phyloP scores from a whole-genome alignment of 805 yeast genomes.

The Hanseniaspora vineae region DNA sequence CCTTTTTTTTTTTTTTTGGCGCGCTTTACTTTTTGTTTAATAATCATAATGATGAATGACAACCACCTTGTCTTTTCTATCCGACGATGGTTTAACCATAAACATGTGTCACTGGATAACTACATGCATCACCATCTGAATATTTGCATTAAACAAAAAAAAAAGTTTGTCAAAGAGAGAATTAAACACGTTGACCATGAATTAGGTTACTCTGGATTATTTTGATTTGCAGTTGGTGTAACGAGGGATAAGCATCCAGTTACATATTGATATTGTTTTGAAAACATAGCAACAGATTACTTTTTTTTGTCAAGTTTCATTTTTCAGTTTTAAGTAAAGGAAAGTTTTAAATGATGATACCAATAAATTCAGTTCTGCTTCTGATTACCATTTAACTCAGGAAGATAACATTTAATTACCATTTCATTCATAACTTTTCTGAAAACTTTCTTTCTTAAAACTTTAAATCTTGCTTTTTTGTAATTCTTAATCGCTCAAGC shows the following conservation, averaged over 20 bases:
- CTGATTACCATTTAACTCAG: slow-evolving; percentile 50
- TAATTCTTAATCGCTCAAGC: no score
- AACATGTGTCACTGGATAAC: slow-evolving; percentile 64
- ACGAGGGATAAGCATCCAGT: no score
- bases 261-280: slow-evolving; percentile 2
- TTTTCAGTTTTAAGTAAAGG: background rate
- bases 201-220: no score
- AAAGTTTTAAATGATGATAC: slow-evolving; percentile 41
- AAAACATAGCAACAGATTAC: slow-evolving; percentile 1
- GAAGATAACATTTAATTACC: slow-evolving; percentile 47
- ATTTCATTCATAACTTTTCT: slow-evolving; percentile 1
- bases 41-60: slow-evolving; percentile 25
- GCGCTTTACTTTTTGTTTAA: slow-evolving; percentile 12
- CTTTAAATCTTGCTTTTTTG: background rate
- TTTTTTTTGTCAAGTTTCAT: no score
- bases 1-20: no score
- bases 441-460: background rate
- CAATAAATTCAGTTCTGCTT: slow-evolving; percentile 85
- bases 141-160: slow-evolving; percentile 4
- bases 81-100: slow-evolving; percentile 27
- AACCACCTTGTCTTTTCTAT: slow-evolving; percentile 24
- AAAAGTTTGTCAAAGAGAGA: background rate
- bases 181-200: no score
- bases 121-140: slow-evolving; percentile 98
- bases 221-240: no score